Percentiles rank a stretch among this genome's conserved stretches.
Evolutionary conservation across 441 rosid species (phyloP).

Genomic region (Theobroma grandiflorum): DNA sequence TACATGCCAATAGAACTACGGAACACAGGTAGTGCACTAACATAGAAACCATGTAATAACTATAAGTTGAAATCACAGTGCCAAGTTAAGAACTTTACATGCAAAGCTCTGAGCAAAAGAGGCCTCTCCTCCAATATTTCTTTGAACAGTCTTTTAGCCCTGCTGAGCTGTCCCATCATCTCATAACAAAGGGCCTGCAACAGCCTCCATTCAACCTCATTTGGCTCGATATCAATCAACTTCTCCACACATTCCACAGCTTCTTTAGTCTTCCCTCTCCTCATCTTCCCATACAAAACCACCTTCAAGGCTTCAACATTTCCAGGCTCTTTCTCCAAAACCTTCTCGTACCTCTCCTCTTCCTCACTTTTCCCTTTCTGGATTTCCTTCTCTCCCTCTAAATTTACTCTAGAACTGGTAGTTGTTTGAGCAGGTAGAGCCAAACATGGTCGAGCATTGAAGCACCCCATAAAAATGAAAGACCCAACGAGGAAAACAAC

Average conservation of each 20-base stretch:
- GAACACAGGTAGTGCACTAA: neutral
- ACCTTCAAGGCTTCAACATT: slow-evolving; percentile 79
- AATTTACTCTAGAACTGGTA: slow-evolving; percentile 31
- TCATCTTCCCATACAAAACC: slow-evolving; percentile 75
- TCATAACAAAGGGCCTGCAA: slow-evolving; percentile 89
- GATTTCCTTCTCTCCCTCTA: slow-evolving; percentile 37
- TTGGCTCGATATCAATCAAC: slow-evolving; percentile 66
- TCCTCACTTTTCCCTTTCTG: slow-evolving; percentile 49
- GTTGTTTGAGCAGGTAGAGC: slow-evolving; percentile 48
- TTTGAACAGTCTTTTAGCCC: slow-evolving; percentile 66
- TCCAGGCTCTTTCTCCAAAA: slow-evolving; percentile 72
- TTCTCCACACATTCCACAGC: slow-evolving; percentile 72
- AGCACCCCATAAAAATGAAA: slow-evolving; percentile 58
- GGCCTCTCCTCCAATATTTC: slow-evolving; percentile 75
- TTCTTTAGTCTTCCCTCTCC: slow-evolving; percentile 67
- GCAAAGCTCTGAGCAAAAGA: slow-evolving; percentile 87
- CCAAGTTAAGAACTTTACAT: slow-evolving; percentile 56
- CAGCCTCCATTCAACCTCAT: slow-evolving; percentile 92
- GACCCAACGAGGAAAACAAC: slow-evolving; percentile 64
- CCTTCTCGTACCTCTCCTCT: slow-evolving; percentile 64
- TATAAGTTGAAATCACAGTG: slow-evolving; percentile 5
- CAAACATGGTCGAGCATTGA: slow-evolving; percentile 48
- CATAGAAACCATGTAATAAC: slow-evolving; percentile 1
- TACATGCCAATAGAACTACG: neutral
- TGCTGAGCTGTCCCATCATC: slow-evolving; percentile 70